Evolutionary conservation across 345 rosid species (phyloP).

Genomic region (Carallia brachiata): DNA sequence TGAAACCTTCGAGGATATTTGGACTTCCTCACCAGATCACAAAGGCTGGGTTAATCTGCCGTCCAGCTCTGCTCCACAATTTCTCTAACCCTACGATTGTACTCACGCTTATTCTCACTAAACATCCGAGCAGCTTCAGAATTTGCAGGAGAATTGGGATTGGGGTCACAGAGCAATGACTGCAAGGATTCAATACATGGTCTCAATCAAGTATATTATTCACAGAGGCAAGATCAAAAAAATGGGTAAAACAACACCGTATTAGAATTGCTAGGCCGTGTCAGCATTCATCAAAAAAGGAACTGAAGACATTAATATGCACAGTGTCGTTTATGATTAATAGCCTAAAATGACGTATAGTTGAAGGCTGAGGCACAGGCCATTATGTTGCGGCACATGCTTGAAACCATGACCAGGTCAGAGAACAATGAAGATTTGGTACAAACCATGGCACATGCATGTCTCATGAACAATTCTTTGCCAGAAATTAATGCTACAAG

Average conservation of each 20-base stretch:
- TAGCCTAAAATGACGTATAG: no score
- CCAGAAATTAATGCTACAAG: no score
- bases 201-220: not conserved
- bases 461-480: no score
- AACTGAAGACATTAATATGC: no score
- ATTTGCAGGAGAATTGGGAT: constrained; percentile 95
- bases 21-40: not conserved
- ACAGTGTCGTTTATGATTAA: no score
- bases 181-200: constrained; percentile 18
- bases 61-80: constrained; percentile 95
- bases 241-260: not conserved
- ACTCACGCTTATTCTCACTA: constrained; percentile 88
- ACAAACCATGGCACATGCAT: no score
- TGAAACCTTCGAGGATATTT: constrained; percentile 9
- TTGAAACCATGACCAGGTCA: no score
- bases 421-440: no score
- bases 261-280: not conserved
- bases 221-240: not conserved
- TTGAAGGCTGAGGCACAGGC: no score
- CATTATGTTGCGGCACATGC: no score
- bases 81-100: constrained; percentile 86
- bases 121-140: constrained; percentile 99
- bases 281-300: no score
- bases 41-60: constrained; percentile 48
- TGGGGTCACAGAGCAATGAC: constrained; percentile 96